phyloP scores from a whole-genome alignment of 768 basidiomycete genomes.

The Amanita phalloides region DNA sequence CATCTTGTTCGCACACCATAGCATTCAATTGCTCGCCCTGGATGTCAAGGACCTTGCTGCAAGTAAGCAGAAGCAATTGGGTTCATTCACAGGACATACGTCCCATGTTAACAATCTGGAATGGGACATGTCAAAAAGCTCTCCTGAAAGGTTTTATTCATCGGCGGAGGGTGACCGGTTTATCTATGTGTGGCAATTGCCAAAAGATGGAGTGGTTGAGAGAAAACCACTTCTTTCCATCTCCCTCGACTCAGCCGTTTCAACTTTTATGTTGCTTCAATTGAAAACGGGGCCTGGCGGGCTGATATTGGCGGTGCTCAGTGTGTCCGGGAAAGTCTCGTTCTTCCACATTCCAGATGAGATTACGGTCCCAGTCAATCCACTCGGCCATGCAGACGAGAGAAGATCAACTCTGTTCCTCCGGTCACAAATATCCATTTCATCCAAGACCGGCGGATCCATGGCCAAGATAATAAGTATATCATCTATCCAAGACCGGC shows the following conservation, averaged over 20 bases:
- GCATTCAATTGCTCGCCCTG: constrained; percentile 41
- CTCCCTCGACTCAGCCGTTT: constrained; percentile 55
- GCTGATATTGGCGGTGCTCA: constrained; percentile 40
- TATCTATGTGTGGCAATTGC: constrained; percentile 50
- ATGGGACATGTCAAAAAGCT: constrained; percentile 35
- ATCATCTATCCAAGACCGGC: constrained; percentile 29
- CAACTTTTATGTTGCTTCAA: constrained; percentile 26
- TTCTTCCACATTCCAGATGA: constrained; percentile 44
- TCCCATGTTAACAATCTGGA: constrained; percentile 39
- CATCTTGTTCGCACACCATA: constrained; percentile 50
- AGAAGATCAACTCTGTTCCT: constrained; percentile 41
- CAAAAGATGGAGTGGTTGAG: constrained; percentile 26
- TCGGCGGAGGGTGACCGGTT: constrained; percentile 53
- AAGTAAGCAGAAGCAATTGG: constrained; percentile 26
- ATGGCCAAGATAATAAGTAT: constrained; percentile 32
- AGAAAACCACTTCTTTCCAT: constrained; percentile 50
- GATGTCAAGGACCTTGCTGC: constrained; percentile 8
- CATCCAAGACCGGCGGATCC: constrained; percentile 25
- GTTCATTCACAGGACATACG: constrained; percentile 56
- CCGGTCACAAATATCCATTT: constrained; percentile 34
- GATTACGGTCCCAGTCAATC: constrained; percentile 24
- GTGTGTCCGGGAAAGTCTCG: constrained; percentile 47
- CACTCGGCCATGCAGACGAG: constrained; percentile 28
- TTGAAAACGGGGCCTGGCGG: constrained; percentile 9
- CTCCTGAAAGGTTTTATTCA: constrained; percentile 42